Evolutionary conservation across 1,284 basidiomycete species (phyloP).

Genomic region (Cutaneotrichosporon dermatis): DNA sequence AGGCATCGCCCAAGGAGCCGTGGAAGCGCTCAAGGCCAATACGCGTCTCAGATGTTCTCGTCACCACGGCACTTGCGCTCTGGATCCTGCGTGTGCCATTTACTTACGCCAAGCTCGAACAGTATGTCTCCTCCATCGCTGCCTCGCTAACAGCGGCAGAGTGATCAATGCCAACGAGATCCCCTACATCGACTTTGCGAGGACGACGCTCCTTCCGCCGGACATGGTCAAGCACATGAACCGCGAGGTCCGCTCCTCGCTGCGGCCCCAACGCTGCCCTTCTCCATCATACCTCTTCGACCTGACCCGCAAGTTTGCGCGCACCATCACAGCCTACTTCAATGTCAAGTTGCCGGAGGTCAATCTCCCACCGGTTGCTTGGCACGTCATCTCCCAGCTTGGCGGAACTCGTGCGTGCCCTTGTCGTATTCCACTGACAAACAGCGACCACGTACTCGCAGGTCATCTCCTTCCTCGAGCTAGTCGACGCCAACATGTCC

Average conservation of each 20-base stretch:
- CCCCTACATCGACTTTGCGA: conserved; percentile 74
- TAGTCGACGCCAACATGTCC: conserved; percentile 36
- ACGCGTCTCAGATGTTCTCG: conserved; percentile 34
- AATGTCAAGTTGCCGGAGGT: conserved; percentile 68
- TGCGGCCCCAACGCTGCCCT: conserved; percentile 23
- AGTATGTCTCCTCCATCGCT: conserved; percentile 51
- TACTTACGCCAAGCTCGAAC: conserved; percentile 66
- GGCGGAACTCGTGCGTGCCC: conserved; percentile 67
- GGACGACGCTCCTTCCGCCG: conserved; percentile 57
- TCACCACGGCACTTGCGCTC: conserved; percentile 60
- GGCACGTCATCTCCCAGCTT: conserved; percentile 67
- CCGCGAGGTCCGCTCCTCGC: conserved; percentile 6
- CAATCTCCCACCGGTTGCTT: conserved; percentile 73
- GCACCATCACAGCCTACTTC: conserved; percentile 46
- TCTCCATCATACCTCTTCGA: conserved; percentile 22
- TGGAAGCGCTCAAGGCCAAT: conserved; percentile 1
- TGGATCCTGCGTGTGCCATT: conserved; percentile 74
- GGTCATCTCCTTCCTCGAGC: conserved; percentile 27
- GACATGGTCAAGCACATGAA: conserved; percentile 51
- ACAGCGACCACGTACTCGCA: conserved; percentile 57
- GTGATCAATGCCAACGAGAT: conserved; percentile 65
- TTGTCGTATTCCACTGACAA: conserved; percentile 47
- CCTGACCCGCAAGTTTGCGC: conserved; percentile 22
- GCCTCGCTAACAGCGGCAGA: background rate
- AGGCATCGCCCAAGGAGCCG: background rate